phyloP scores from a whole-genome alignment of 1,284 basidiomycete species.

The Cutaneotrichosporon arboriforme region DNA sequence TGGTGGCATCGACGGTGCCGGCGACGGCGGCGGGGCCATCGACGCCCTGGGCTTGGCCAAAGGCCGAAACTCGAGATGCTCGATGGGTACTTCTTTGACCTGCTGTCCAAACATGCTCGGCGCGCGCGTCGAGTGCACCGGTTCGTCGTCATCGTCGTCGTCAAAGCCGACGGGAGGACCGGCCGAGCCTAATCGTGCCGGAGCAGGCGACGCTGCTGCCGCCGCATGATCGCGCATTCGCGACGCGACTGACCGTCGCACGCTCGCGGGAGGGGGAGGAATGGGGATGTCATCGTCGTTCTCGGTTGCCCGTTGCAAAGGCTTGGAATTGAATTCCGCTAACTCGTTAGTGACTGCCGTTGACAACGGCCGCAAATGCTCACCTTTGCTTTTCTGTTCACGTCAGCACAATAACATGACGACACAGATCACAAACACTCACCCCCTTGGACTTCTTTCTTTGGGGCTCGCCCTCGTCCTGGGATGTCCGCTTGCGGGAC shows the following conservation, averaged over 20 bases:
- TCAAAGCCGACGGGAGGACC: neutral
- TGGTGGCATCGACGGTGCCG: constrained; percentile 13
- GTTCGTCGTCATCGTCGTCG: neutral
- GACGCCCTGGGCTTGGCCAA: constrained; percentile 21
- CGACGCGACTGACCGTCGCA: constrained; percentile 25
- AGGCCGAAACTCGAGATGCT: constrained; percentile 12
- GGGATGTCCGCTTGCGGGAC: neutral
- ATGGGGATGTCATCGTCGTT: constrained; percentile 19
- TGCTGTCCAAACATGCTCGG: constrained; percentile 5
- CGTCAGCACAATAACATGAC: too few species aligned
- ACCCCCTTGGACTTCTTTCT: constrained; percentile 3
- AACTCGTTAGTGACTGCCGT: too few species aligned
- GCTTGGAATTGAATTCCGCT: constrained; percentile 9
- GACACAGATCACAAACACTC: neutral
- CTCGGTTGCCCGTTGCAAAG: constrained; percentile 6
- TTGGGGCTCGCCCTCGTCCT: neutral
- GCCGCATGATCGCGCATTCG: neutral
- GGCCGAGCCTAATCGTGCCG: neutral
- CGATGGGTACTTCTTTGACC: neutral
- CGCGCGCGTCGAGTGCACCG: neutral
- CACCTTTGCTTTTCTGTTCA: too few species aligned
- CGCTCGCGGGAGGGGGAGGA: constrained; percentile 40
- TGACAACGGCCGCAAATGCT: too few species aligned
- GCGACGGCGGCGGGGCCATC: constrained; percentile 18
- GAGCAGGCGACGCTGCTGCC: constrained; percentile 7